Evolutionary conservation across 495 filamentous ascomycete species (phyloP), one percentile per base, ranked within the genome.

Genomic region (Neurospora sp.): DNA sequence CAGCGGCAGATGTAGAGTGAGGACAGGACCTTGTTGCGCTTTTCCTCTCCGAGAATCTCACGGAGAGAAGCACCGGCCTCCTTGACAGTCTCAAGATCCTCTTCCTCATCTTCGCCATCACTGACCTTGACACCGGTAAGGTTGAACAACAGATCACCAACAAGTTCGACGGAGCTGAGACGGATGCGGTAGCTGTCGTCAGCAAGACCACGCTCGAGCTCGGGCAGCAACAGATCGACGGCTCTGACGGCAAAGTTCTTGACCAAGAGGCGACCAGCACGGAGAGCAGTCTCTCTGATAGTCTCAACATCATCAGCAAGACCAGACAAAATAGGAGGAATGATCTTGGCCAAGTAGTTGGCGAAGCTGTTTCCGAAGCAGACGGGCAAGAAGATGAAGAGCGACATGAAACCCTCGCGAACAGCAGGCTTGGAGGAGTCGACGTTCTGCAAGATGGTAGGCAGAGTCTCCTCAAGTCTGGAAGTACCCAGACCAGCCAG

Each of bases 301-400:
- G 93, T 92, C 76, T 98, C 96, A 72, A 97, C 84, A 78, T 99
- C 96, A 75, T 99, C 96, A 20, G 96, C 96, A 79, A 99, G 88
- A 77, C 96, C 96, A 65, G 93, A 89, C 73, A 99, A 86, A 76
- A 99, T 98, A 4, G 96, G 94, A 3, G 96, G 96, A 78, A 99
- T 98, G 77, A 99, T 97, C 78, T 90, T 93, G 86, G 90, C 92
- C 70, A 99, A 91, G 78, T 99, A 99, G 78, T 92, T 91, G 74
- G 96, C 93, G 80, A 99, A 99, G 83, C 94, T 97, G 86, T 98
- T 98, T 75, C 96, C 96, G 79, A 99, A 99, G 82, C 96, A 99
- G 72, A 96, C 96, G 20, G 96, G 96, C 82, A 99, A 89, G 86
- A 97, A 99, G 75, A 99, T 98, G 83, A 99, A 99, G 48, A 99